Evolutionary conservation across 1,284 basidiomycete species (phyloP).

Genomic region (Apiotrichum siamense): DNA sequence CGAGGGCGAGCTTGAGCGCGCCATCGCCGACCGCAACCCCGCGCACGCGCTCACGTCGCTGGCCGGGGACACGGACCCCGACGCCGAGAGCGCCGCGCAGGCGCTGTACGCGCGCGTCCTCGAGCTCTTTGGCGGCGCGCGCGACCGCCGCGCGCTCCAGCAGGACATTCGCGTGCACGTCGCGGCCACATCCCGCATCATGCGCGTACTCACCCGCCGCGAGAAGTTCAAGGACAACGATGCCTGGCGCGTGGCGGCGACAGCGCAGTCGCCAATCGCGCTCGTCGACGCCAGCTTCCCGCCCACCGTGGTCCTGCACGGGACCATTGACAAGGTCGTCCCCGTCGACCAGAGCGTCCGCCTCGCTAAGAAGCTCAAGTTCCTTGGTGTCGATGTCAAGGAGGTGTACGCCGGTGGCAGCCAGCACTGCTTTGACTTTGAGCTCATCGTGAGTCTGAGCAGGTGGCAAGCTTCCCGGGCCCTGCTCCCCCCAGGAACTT

Average conservation of each 20-base stretch:
- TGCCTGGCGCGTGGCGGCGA: background rate
- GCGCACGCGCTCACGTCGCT: slow-evolving; percentile 4
- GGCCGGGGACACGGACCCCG: background rate
- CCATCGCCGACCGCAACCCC: slow-evolving; percentile 6
- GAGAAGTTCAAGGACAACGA: background rate
- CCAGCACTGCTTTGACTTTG: slow-evolving; percentile 25
- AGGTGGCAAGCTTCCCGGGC: background rate
- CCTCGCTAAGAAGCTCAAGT: slow-evolving; percentile 17
- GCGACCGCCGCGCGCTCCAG: background rate
- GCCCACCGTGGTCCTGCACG: slow-evolving; percentile 28
- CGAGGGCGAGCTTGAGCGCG: slow-evolving; percentile 21
- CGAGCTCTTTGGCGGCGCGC: background rate
- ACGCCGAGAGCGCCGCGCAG: background rate
- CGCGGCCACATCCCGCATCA: slow-evolving; percentile 1
- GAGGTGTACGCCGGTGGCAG: slow-evolving; percentile 16
- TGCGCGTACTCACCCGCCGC: slow-evolving; percentile 2
- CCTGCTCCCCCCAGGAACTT: background rate
- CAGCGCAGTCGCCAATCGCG: background rate
- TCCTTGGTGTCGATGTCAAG: slow-evolving; percentile 11
- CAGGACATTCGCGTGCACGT: slow-evolving; percentile 6
- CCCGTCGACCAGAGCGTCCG: slow-evolving; percentile 18
- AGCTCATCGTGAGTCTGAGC: slow-evolving; percentile 20
- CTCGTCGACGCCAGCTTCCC: slow-evolving; percentile 14
- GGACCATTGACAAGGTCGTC: slow-evolving; percentile 18
- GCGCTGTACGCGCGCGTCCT: background rate